Percentiles rank a stretch among this genome's conserved stretches.
phyloP scores from a whole-genome alignment of 179 eudicot genomes.

The Spinacia oleracea region DNA sequence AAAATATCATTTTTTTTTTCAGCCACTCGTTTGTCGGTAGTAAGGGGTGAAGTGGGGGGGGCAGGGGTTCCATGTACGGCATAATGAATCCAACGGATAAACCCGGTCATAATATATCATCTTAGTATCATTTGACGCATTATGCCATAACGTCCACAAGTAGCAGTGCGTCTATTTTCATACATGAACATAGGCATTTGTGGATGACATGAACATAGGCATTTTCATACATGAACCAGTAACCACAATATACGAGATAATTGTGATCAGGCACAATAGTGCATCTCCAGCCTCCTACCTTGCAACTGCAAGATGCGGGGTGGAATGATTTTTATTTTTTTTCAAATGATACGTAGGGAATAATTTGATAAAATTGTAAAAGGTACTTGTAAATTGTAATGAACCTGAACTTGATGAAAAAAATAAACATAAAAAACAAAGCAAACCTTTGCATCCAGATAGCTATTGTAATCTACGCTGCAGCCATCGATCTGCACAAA shows the following conservation, averaged over 20 bases:
- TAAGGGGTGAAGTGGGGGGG: background rate
- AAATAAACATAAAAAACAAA: background rate
- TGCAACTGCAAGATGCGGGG: background rate
- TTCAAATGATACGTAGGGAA: too few species aligned
- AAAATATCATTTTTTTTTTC: background rate
- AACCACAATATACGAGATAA: background rate
- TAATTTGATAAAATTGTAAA: too few species aligned
- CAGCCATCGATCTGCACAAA: conserved; percentile 80
- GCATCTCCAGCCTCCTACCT: background rate
- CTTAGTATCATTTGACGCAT: background rate
- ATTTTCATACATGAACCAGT: background rate
- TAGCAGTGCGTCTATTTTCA: conserved; percentile 2
- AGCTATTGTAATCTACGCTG: conserved; percentile 67
- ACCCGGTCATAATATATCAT: background rate
- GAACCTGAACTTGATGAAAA: background rate
- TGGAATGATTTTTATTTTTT: background rate
- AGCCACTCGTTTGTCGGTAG: background rate
- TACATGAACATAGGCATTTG: background rate
- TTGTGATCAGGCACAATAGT: background rate
- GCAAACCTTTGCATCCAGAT: conserved; percentile 74
- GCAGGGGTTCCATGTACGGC: background rate
- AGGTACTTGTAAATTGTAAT: background rate
- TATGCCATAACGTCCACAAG: background rate
- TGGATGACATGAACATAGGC: background rate
- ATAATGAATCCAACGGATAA: background rate